Percentiles rank a stretch among this genome's conserved stretches.
Evolutionary conservation across 495 filamentous ascomycete genomes (phyloP).

Genomic region (Chaetomidium leptoderma): DNA sequence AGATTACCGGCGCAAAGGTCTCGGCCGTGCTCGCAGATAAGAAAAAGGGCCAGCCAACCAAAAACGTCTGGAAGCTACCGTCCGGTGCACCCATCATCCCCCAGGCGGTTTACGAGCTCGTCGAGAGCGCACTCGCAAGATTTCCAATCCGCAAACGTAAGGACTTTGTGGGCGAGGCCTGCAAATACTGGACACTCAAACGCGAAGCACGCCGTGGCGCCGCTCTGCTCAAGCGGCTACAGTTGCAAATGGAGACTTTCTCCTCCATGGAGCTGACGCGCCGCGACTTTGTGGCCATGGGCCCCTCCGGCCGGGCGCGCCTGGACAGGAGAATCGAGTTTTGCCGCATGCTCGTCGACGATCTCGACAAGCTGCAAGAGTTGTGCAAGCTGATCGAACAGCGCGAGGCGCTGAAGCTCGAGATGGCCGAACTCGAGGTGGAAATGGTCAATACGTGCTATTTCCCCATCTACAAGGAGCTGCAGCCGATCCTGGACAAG

Average conservation of each 20-base stretch:
- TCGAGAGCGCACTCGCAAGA: constrained; percentile 71
- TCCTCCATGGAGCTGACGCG: constrained; percentile 94
- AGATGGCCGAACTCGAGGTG: constrained; percentile 68
- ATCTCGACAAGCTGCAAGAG: constrained; percentile 67
- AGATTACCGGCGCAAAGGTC: constrained; percentile 50
- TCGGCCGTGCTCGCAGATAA: constrained; percentile 64
- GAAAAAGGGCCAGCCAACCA: constrained; percentile 63
- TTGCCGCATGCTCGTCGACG: constrained; percentile 65
- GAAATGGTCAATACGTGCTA: constrained; percentile 81
- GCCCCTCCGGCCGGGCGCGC: constrained; percentile 70
- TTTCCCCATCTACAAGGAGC: constrained; percentile 75
- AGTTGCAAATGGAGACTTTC: constrained; percentile 91
- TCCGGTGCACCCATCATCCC: constrained; percentile 95
- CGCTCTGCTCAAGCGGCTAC: constrained; percentile 83
- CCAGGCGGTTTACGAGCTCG: constrained; percentile 71
- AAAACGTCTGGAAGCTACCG: constrained; percentile 84
- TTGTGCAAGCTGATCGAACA: constrained; percentile 65
- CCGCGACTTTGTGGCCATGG: constrained; percentile 88
- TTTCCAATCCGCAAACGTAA: constrained; percentile 82
- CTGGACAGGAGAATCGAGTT: constrained; percentile 84
- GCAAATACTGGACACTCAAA: constrained; percentile 97
- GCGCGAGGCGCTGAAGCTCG: constrained; percentile 68
- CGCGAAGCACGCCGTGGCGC: constrained; percentile 88
- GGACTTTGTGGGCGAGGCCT: constrained; percentile 86
- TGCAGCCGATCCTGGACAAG: constrained; percentile 77